These are phyloP conservation scores for Hypsizygus marmoreus DNA, from an alignment of 768 basidiomycete genomes.

Conservation along the genomic window DNA sequence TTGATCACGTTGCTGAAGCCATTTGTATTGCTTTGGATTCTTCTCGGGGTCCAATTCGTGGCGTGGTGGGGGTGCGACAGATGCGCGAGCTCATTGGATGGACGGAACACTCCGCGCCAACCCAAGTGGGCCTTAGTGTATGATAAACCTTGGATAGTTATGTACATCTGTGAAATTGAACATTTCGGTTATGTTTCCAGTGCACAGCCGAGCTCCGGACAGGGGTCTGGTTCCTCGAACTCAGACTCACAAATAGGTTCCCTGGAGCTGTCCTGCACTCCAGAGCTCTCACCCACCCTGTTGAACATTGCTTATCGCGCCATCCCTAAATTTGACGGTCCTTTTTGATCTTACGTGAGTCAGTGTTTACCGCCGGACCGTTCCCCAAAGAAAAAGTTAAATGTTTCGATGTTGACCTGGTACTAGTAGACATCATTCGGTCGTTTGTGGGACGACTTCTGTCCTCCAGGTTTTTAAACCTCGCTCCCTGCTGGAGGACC, in stretches of 20 bases:
- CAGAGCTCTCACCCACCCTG: no score
- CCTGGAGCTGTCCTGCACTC: no score
- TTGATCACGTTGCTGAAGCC: conserved; percentile 92
- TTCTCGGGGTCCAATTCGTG: conserved; percentile 49
- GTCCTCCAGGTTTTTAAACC: not conserved
- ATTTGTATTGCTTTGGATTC: conserved; percentile 65
- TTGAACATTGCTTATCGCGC: no score
- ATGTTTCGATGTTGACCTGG: not conserved
- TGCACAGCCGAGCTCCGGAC: no score
- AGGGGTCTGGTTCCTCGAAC: conserved; percentile 4
- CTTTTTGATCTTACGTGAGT: conserved; percentile 7
- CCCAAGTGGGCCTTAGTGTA: conserved; percentile 3
- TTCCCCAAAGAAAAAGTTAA: conserved; percentile 10
- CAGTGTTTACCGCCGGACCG: conserved; percentile 2
- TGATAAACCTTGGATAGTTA: conserved; percentile 2
- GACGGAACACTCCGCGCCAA: conserved; percentile 23
- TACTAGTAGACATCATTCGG: conserved; percentile 12
- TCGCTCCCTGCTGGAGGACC: not conserved
- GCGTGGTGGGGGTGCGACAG: conserved; percentile 65
- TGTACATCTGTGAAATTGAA: not conserved
- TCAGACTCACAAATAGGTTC: no score
- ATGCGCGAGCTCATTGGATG: conserved; percentile 83
- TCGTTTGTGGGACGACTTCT: conserved; percentile 14
- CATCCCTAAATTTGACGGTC: conserved; percentile 1
- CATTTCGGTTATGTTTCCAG: no score